Base-by-base conservation (phyloP, 2,329 filamentous ascomycete genomes). In the Botrytis fragariae region DNA sequence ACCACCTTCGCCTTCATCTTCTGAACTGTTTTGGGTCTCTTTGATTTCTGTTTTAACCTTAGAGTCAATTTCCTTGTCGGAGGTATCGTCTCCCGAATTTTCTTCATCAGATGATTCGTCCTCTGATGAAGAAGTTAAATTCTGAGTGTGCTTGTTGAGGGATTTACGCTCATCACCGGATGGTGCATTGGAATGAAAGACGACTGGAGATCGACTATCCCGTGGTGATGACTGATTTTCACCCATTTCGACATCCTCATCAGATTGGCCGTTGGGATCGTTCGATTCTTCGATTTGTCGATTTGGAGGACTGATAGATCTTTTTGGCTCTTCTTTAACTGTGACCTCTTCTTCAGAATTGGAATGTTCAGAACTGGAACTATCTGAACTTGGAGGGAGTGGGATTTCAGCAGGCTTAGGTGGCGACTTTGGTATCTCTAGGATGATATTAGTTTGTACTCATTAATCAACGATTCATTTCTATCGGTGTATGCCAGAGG, bases 171-270 rank as follows among this genome's bases (percentile, higher is more conserved):
- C 71, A 60, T 72, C 71, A 6, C 71, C 57, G 22, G 65, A 60
- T 61, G 72, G 48, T 60, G 67, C 60, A 60, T 70, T 35, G 32
- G 68, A 65, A 59, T 69, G 61, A 74, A 79, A 79, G 20, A 76
- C 72, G 35, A 80, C 74, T 29, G 79, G 79, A 35, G 79, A 80
- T 61, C 79, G 78, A 73, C 78, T 80, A 39, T 80, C 78, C 1
- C 78, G 75, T 16, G 61, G 72, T 6, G 77, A 77, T 18, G 76
- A 77, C 16, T 75, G 76, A 18, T 76, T 74, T 44, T 77, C 78
- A 37, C 76, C 74, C 39, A 71, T 74, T 45, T 76, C 75, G 14
- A 69, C 12, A 69, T 75, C 68, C 10, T 72, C 74, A 12, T 77
- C 72, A 5, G 69, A 74, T 51, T 63, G 60, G 9, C 39, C 35